Conservation (phyloP, 345 rosid genomes). For the Barbarea vulgaris region DNA sequence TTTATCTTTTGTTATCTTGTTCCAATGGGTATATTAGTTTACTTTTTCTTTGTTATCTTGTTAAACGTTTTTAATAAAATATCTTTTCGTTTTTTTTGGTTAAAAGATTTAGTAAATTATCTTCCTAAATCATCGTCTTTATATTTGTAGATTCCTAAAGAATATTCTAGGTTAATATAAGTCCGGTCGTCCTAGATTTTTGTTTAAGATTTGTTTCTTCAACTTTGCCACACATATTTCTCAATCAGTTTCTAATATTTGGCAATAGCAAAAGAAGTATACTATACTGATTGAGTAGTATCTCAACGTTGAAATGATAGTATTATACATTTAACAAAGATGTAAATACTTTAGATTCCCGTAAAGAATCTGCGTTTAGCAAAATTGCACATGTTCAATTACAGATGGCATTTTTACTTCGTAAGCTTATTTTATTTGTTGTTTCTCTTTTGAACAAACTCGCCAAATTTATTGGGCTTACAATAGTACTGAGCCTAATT, state of each 20-base stretch:
- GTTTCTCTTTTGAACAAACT: neutral
- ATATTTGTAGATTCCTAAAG: neutral
- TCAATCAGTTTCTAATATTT: neutral
- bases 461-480: neutral
- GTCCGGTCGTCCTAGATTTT: neutral
- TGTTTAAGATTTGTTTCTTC: neutral
- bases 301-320: too few relatives aligned
- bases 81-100: neutral
- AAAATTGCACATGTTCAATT: too few relatives aligned
- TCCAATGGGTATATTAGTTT: neutral
- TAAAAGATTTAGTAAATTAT: neutral
- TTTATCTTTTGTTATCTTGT: too few relatives aligned
- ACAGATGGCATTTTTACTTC: neutral
- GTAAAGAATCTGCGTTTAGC: too few relatives aligned
- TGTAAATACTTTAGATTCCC: too few relatives aligned
- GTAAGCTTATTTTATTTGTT: neutral
- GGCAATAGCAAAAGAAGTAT: too few relatives aligned
- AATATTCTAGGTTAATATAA: neutral
- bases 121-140: neutral
- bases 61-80: neutral
- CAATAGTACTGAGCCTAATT: neutral
- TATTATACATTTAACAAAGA: too few relatives aligned
- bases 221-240: neutral
- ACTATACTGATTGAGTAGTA: too few relatives aligned
- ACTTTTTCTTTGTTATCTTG: neutral